Percentiles rank a stretch among this genome's conserved stretches.
Conservation (phyloP, 169 alveolate genomes). For the Eimeria maxima region DNA sequence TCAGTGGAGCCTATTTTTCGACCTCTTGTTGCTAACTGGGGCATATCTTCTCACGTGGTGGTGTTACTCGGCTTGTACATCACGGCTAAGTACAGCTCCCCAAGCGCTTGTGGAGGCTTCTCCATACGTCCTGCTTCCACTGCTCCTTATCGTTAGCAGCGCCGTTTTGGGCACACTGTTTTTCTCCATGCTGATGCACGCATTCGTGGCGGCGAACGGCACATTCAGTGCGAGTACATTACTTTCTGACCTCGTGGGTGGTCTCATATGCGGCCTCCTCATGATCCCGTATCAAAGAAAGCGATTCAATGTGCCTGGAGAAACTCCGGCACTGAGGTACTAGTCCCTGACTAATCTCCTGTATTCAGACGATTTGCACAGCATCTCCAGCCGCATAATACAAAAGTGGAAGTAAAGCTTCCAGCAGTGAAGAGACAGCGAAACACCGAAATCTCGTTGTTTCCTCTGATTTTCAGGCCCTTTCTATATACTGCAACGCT, state of each 20-base stretch:
- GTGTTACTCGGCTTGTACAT: constrained; percentile 57
- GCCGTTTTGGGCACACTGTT: constrained; percentile 65
- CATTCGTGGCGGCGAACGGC: constrained; percentile 83
- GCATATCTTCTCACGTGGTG: constrained; percentile 72
- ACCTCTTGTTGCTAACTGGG: neutral
- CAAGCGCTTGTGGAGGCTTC: constrained; percentile 71
- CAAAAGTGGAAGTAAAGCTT: neutral
- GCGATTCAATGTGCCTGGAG: constrained; percentile 71
- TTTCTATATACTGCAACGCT: constrained; percentile 50
- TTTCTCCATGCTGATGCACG: constrained; percentile 77
- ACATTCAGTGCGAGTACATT: constrained; percentile 46
- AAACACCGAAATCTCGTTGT: neutral
- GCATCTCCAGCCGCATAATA: neutral
- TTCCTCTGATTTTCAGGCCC: constrained; percentile 31
- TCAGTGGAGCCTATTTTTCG: constrained; percentile 46
- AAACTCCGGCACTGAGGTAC: constrained; percentile 72
- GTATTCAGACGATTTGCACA: neutral
- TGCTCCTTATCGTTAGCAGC: constrained; percentile 61
- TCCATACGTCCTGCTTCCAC: constrained; percentile 52
- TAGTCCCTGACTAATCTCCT: neutral
- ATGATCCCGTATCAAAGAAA: constrained; percentile 80
- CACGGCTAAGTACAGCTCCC: constrained; percentile 54
- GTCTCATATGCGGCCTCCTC: constrained; percentile 59
- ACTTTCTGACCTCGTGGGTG: constrained; percentile 69
- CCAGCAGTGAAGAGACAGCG: neutral